Evolutionary conservation across 176 grass and related monocot genomes (phyloP).

Genomic region (Chloris gayana): DNA sequence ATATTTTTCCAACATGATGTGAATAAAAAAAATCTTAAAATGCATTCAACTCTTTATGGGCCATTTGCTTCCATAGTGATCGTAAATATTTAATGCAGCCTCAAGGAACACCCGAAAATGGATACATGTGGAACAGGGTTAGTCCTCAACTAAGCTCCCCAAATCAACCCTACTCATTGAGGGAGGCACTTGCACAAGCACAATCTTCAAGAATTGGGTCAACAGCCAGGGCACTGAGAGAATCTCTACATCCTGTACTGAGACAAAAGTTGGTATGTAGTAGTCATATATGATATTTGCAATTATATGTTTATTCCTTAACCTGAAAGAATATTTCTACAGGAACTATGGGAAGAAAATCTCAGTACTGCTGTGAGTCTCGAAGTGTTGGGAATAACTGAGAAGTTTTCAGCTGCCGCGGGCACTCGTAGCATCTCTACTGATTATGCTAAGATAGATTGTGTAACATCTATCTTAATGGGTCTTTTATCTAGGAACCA

Average conservation of each 20-base stretch:
- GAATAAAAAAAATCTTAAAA: not conserved
- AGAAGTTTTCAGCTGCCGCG: constrained; percentile 88
- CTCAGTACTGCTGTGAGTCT: constrained; percentile 90
- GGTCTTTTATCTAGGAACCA: constrained; percentile 88
- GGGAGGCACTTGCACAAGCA: constrained; percentile 96
- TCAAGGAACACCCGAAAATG: constrained; percentile 92
- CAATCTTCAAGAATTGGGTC: constrained; percentile 97
- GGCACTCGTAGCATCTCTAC: constrained; percentile 82
- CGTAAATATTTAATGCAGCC: constrained; percentile 58
- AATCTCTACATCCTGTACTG: constrained; percentile 91
- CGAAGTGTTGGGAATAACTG: constrained; percentile 85
- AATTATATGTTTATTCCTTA: constrained; percentile 8
- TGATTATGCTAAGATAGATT: constrained; percentile 94
- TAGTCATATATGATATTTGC: constrained; percentile 27
- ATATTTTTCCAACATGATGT: not conserved
- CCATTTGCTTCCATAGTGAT: constrained; percentile 25
- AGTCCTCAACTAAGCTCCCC: constrained; percentile 95
- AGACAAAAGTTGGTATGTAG: constrained; percentile 92
- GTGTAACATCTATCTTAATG: constrained; percentile 84
- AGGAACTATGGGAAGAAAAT: constrained; percentile 99
- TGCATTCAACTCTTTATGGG: not conserved
- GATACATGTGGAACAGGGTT: constrained; percentile 94
- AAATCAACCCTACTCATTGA: constrained; percentile 98
- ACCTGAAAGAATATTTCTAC: constrained; percentile 43
- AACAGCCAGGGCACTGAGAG: constrained; percentile 80